Percentiles rank a stretch among this genome's conserved stretches.
phyloP scores from a whole-genome alignment of 2,329 filamentous ascomycete species.

The Claviceps sp. region DNA sequence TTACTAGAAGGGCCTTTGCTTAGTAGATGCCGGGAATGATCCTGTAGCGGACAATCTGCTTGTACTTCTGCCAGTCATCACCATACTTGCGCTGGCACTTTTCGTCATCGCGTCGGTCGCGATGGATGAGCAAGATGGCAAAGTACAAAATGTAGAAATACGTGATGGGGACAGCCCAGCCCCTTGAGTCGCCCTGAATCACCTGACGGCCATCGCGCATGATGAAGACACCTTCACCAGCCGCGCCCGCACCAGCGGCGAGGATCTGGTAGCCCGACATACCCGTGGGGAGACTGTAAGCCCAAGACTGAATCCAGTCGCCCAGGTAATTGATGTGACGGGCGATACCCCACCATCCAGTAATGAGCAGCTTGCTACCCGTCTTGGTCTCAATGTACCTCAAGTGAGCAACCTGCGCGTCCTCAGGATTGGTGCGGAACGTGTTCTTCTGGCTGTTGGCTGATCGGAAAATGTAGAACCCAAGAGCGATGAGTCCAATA shows the following conservation, averaged over 20 bases:
- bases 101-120: slow-evolving; percentile 76
- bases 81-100: slow-evolving; percentile 90
- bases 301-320: slow-evolving; percentile 90
- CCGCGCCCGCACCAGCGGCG: slow-evolving; percentile 34
- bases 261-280: slow-evolving; percentile 69
- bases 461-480: slow-evolving; percentile 89
- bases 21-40: slow-evolving; percentile 82
- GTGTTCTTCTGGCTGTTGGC: slow-evolving; percentile 91
- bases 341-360: slow-evolving; percentile 87
- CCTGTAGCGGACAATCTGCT: slow-evolving; percentile 63
- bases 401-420: slow-evolving; percentile 66
- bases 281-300: slow-evolving; percentile 77
- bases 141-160: slow-evolving; percentile 96
- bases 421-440: slow-evolving; percentile 77
- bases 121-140: slow-evolving; percentile 71
- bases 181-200: slow-evolving; percentile 57
- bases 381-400: slow-evolving; percentile 74
- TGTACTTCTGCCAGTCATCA: slow-evolving; percentile 83
- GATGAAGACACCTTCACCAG: slow-evolving; percentile 38
- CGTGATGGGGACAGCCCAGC: slow-evolving; percentile 77
- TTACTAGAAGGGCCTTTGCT: background rate
- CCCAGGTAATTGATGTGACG: slow-evolving; percentile 94
- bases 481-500: slow-evolving; percentile 51
- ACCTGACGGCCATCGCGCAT: slow-evolving; percentile 50
- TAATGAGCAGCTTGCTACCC: slow-evolving; percentile 68